Evolutionary conservation across 345 rosid species (phyloP).

Genomic region (Bruguiera gymnorhiza): DNA sequence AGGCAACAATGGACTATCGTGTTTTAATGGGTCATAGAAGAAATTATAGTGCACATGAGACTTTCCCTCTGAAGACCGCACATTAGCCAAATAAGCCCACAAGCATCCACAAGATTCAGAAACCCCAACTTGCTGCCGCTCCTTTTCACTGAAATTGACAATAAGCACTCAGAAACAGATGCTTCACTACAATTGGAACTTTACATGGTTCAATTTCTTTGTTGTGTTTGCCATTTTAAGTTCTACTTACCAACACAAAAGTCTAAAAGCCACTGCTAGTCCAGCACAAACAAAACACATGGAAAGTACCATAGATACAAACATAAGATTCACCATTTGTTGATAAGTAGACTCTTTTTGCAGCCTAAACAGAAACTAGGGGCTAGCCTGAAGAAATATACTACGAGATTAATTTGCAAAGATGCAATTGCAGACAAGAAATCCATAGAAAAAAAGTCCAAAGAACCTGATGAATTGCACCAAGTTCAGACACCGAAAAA

Average conservation of each 20-base stretch:
- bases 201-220: background rate
- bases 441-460: too few relatives aligned
- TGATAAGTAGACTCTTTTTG: background rate
- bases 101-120: constrained; percentile 76
- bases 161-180: constrained; percentile 6
- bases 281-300: background rate
- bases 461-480: too few relatives aligned
- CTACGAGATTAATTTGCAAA: too few relatives aligned
- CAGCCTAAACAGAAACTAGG: background rate
- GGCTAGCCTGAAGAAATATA: background rate
- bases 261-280: background rate
- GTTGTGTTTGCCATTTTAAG: background rate
- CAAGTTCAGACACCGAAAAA: too few relatives aligned
- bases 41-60: constrained; percentile 77
- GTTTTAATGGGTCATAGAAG: constrained; percentile 63
- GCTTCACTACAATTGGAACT: background rate
- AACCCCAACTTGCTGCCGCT: constrained; percentile 64
- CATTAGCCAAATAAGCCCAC: constrained; percentile 82
- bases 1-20: constrained; percentile 59
- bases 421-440: too few relatives aligned
- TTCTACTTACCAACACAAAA: background rate
- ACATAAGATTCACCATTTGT: background rate
- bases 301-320: background rate
- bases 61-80: constrained; percentile 55
- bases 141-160: constrained; percentile 72